These are phyloP conservation scores for Chalciporus pseudorubinellus DNA, from an alignment of 768 basidiomycete genomes.

Conservation along the genomic window DNA sequence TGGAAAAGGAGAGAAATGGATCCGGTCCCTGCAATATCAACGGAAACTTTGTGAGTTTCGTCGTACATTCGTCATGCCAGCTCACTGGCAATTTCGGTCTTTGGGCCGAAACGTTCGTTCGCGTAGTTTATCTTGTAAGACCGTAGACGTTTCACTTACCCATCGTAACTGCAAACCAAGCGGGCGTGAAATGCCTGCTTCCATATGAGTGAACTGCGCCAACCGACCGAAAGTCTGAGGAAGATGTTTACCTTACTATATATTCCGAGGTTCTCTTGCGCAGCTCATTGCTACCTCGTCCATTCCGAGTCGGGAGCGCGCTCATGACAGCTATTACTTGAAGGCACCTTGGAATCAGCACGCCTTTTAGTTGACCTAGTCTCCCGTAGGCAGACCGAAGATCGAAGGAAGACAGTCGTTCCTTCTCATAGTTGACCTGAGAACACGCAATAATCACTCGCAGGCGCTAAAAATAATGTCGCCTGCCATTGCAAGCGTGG, in stretches of 20 bases:
- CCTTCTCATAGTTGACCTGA: too few species aligned
- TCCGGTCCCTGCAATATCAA: conserved; percentile 40
- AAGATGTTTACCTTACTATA: conserved; percentile 33
- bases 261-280: conserved; percentile 32
- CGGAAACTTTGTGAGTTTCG: background rate
- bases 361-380: background rate
- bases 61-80: background rate
- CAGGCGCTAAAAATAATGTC: too few species aligned
- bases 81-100: background rate
- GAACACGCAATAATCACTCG: too few species aligned
- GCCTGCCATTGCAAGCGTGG: too few species aligned
- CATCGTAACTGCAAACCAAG: conserved; percentile 58
- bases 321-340: background rate
- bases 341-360: background rate
- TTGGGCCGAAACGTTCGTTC: background rate
- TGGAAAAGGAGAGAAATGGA: conserved; percentile 55
- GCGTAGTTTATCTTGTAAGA: too few species aligned
- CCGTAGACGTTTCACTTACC: conserved; percentile 36
- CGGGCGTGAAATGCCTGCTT: conserved; percentile 49
- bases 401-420: too few species aligned
- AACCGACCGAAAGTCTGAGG: background rate
- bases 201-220: background rate
- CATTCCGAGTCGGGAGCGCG: background rate
- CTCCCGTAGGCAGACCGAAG: too few species aligned
- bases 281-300: background rate